These are phyloP conservation scores for Myxozyma neglecta DNA, from an alignment of 805 yeast genomes.

Conservation along the genomic window DNA sequence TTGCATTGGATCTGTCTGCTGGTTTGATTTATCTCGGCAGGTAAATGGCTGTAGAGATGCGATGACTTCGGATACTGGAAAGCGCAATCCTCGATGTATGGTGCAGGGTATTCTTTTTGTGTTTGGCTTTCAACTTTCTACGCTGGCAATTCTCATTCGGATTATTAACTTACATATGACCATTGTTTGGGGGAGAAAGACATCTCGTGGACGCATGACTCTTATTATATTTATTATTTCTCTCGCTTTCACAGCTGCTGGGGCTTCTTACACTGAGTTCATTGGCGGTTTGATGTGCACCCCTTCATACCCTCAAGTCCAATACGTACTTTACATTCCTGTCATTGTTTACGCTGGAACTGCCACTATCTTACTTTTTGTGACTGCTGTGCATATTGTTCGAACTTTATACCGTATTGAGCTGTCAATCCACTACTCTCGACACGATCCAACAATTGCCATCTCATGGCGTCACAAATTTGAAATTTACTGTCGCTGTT, in stretches of 20 bases:
- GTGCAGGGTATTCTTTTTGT: conserved; percentile 24
- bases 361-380: conserved; percentile 13
- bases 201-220: conserved; percentile 3
- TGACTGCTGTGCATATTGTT: conserved; percentile 16
- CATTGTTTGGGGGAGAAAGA: conserved; percentile 17
- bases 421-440: conserved; percentile 4
- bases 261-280: conserved; percentile 13
- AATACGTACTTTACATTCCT: conserved; percentile 21
- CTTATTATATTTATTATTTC: background rate
- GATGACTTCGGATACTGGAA: conserved; percentile 22
- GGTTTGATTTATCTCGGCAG: conserved; percentile 17
- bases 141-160: conserved; percentile 20
- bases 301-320: conserved; percentile 14
- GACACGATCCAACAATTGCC: background rate
- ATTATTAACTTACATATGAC: conserved; percentile 13
- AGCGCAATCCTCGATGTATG: conserved; percentile 19
- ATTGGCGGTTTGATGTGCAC: conserved; percentile 15
- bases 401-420: conserved; percentile 12
- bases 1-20: conserved; percentile 10
- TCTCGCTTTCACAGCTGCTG: conserved; percentile 18
- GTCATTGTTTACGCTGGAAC: conserved; percentile 14
- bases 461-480: background rate
- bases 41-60: conserved; percentile 14
- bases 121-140: conserved; percentile 21
- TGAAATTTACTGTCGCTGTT: conserved; percentile 2